Percentiles rank a stretch among this genome's conserved stretches.
Conservation (phyloP, 768 basidiomycete genomes). For the Kwoniella dendrophila region DNA sequence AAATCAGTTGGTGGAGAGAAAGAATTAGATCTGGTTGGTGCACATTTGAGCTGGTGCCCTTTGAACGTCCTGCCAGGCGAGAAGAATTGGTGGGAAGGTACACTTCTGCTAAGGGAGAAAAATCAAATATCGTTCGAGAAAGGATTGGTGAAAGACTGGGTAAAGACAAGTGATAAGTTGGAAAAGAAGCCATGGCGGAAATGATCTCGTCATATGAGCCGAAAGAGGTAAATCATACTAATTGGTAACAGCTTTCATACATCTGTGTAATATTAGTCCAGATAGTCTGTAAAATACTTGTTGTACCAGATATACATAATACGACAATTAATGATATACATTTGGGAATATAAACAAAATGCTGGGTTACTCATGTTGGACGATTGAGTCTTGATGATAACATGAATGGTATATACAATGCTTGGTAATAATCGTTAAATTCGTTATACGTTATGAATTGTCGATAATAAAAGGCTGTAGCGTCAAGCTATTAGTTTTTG, state of each 20-base stretch:
- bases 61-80: neutral
- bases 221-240: neutral
- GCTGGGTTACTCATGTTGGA: neutral
- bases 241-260: too few relatives aligned
- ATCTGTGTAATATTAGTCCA: too few relatives aligned
- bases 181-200: constrained; percentile 39
- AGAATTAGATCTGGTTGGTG: constrained; percentile 36
- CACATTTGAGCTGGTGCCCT: constrained; percentile 49
- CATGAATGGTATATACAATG: constrained; percentile 13
- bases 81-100: constrained; percentile 31
- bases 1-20: neutral
- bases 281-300: too few relatives aligned
- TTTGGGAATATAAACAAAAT: too few relatives aligned
- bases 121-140: neutral
- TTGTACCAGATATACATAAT: too few relatives aligned
- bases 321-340: too few relatives aligned
- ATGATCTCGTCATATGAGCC: too few relatives aligned
- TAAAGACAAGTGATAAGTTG: constrained; percentile 32
- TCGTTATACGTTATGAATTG: neutral
- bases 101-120: constrained; percentile 20
- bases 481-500: too few relatives aligned
- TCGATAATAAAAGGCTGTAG: too few relatives aligned
- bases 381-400: too few relatives aligned
- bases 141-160: constrained; percentile 18
- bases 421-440: neutral